Evolutionary conservation across 1,284 basidiomycete genomes (phyloP).

Genomic region (Takashimella koratensis): DNA sequence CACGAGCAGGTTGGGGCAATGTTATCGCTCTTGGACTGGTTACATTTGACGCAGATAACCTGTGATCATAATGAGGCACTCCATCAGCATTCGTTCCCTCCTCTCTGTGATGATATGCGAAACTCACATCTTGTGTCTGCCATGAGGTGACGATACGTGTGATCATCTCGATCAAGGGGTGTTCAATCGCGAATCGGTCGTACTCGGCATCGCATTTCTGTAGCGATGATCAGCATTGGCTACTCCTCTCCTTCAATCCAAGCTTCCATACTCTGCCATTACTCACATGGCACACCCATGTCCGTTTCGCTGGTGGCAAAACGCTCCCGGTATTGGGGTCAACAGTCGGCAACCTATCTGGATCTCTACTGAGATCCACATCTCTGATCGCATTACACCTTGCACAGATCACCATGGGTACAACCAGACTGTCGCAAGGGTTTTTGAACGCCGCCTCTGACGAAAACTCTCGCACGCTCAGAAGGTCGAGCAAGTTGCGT

Average conservation of each 20-base stretch:
- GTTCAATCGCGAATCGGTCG: constrained; percentile 80
- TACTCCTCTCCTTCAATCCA: too few species aligned
- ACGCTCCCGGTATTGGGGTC: constrained; percentile 35
- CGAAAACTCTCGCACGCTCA: constrained; percentile 84
- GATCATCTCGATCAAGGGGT: constrained; percentile 74
- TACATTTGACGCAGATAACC: constrained; percentile 71
- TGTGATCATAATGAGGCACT: constrained; percentile 6
- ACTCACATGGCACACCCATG: constrained; percentile 49
- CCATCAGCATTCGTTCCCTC: background rate
- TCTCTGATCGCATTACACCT: constrained; percentile 86
- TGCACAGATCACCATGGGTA: constrained; percentile 84
- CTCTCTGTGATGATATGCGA: background rate
- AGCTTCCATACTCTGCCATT: too few species aligned
- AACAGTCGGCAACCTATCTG: constrained; percentile 65
- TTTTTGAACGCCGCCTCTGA: constrained; percentile 79
- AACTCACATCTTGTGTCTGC: constrained; percentile 79
- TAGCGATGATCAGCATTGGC: too few species aligned
- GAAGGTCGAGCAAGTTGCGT: constrained; percentile 82
- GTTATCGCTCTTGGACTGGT: constrained; percentile 81
- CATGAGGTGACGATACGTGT: constrained; percentile 68
- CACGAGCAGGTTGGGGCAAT: constrained; percentile 81
- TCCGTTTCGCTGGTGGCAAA: constrained; percentile 46
- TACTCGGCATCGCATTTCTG: constrained; percentile 76
- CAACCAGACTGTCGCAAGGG: constrained; percentile 85
- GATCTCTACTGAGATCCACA: constrained; percentile 93